A percentile compares a stretch with the other conserved stretches of the same genome.
phyloP scores from a whole-genome alignment of 768 basidiomycete species.

The Boletus rubescentipes region DNA sequence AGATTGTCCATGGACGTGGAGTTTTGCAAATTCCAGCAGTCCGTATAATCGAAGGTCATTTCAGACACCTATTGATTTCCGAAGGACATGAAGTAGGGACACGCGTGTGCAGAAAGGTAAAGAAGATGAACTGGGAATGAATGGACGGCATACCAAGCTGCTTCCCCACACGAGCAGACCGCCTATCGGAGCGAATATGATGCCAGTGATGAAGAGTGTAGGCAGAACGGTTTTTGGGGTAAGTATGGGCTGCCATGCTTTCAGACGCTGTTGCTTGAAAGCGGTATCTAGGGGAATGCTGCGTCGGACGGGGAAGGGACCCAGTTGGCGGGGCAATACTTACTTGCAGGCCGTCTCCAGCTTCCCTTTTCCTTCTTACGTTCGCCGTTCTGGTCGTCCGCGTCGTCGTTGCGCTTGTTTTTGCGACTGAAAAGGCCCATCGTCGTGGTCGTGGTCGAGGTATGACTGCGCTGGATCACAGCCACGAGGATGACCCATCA shows the following conservation, averaged over 20 bases:
- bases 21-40: conserved; percentile 68
- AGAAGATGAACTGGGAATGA: conserved; percentile 24
- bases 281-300: conserved; percentile 71
- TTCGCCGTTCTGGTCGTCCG: conserved; percentile 44
- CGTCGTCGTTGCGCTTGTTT: conserved; percentile 35
- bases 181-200: conserved; percentile 95
- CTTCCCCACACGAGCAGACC: conserved; percentile 93
- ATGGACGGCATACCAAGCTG: conserved; percentile 47
- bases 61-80: conserved; percentile 68
- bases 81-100: not conserved
- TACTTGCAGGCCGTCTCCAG: conserved; percentile 82
- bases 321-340: conserved; percentile 30
- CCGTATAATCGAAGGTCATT: conserved; percentile 93
- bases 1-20: conserved; percentile 34
- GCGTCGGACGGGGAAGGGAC: conserved; percentile 13
- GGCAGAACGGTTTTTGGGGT: conserved; percentile 98
- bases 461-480: conserved; percentile 1
- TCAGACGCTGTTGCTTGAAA: conserved; percentile 98
- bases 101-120: conserved; percentile 2
- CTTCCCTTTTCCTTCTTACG: conserved; percentile 81
- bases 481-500: conserved; percentile 6
- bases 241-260: conserved; percentile 99
- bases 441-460: conserved; percentile 17
- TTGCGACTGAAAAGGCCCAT: conserved; percentile 65
- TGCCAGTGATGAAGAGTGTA: conserved; percentile 90